Conservation (phyloP, 2,329 filamentous ascomycete genomes). For the Colletotrichum coccodes region DNA sequence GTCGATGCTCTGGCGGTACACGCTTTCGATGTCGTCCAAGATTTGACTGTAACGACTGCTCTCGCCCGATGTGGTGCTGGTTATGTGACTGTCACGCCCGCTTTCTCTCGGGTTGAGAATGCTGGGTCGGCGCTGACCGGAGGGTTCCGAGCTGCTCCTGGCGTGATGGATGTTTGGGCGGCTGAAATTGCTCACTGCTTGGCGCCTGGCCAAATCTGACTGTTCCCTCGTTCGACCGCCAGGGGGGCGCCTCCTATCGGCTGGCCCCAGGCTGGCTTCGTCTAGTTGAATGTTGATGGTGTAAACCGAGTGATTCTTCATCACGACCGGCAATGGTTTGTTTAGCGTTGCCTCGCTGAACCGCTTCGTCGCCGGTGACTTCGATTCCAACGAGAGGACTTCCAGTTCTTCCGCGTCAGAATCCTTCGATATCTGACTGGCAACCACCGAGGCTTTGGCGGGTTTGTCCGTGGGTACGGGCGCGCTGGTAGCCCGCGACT, state of each 20-base stretch:
- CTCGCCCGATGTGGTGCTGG: neutral
- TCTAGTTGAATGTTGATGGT: slow-evolving; percentile 33
- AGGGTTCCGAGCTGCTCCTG: slow-evolving; percentile 9
- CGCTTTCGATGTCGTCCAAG: slow-evolving; percentile 16
- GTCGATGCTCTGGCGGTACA: slow-evolving; percentile 11
- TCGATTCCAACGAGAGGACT: neutral
- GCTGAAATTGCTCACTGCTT: slow-evolving; percentile 15
- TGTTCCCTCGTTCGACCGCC: neutral
- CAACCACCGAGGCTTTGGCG: slow-evolving; percentile 1
- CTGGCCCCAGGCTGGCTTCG: slow-evolving; percentile 13
- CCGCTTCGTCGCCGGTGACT: neutral
- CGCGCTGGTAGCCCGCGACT: neutral
- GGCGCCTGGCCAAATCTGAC: neutral
- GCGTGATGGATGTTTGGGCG: slow-evolving; percentile 1
- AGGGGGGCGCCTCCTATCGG: slow-evolving; percentile 13
- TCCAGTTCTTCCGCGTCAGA: neutral
- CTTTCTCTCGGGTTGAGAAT: neutral
- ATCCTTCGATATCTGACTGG: slow-evolving; percentile 11
- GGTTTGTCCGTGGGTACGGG: neutral
- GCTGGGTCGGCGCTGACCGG: slow-evolving; percentile 8
- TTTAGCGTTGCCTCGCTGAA: slow-evolving; percentile 34
- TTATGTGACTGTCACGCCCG: neutral
- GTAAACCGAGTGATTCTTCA: slow-evolving; percentile 28
- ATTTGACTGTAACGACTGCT: slow-evolving; percentile 16
- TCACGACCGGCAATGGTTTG: slow-evolving; percentile 42